Percentiles rank a stretch among this genome's conserved stretches.
These are phyloP conservation scores for Xylaria intraflava DNA, from an alignment of 495 filamentous ascomycete genomes.

Conservation along the genomic window DNA sequence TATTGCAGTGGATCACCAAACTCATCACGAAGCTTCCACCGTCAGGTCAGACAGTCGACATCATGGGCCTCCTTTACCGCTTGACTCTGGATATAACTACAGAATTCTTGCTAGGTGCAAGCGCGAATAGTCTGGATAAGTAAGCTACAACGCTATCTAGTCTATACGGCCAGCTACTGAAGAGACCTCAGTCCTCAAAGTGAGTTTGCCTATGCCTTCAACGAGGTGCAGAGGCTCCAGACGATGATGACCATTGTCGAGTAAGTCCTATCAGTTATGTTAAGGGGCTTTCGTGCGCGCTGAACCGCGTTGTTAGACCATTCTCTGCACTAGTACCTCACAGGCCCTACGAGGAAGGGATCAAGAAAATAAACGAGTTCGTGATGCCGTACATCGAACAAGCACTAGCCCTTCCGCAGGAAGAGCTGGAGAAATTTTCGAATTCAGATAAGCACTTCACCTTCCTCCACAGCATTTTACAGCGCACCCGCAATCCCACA, in stretches of 20 bases:
- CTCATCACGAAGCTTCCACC: slow-evolving; percentile 19
- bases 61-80: slow-evolving; percentile 48
- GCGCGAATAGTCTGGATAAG: slow-evolving; percentile 48
- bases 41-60: slow-evolving; percentile 39
- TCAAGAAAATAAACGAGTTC: slow-evolving; percentile 44
- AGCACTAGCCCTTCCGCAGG: slow-evolving; percentile 40
- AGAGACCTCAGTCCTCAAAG: slow-evolving; percentile 31
- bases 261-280: slow-evolving; percentile 26
- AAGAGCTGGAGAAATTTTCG: slow-evolving; percentile 45
- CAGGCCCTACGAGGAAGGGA: slow-evolving; percentile 33
- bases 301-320: slow-evolving; percentile 23
- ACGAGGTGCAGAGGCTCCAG: slow-evolving; percentile 46
- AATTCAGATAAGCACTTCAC: slow-evolving; percentile 35
- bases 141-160: slow-evolving; percentile 1
- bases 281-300: no score
- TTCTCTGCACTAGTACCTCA: slow-evolving; percentile 38
- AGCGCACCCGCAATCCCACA: slow-evolving; percentile 37
- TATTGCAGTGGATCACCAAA: not conserved
- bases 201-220: slow-evolving; percentile 48
- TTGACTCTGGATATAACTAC: slow-evolving; percentile 55
- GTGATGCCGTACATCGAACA: slow-evolving; percentile 47
- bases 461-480: slow-evolving; percentile 44
- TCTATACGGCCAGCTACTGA: not conserved
- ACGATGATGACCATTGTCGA: slow-evolving; percentile 37
- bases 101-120: slow-evolving; percentile 51